Conservation (phyloP, 1,284 basidiomycete genomes). For the Tilletia caries region DNA sequence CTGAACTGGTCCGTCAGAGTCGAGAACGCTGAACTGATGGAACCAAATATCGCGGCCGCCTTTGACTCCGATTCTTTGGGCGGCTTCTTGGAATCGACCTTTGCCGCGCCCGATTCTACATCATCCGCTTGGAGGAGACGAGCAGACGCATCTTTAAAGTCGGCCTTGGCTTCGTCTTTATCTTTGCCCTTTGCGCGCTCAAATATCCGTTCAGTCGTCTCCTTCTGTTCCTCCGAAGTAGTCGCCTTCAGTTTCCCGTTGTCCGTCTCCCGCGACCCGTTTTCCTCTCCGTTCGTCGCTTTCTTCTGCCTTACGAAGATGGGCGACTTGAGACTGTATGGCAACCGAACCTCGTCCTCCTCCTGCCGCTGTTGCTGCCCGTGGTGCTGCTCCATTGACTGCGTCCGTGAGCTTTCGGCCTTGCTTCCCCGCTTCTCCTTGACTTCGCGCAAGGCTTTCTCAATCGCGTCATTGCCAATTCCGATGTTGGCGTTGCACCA, state of each 20-base stretch:
- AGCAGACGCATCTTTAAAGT: too few relatives aligned
- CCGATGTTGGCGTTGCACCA: constrained; percentile 68
- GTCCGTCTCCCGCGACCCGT: neutral
- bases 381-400: neutral
- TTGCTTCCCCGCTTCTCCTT: constrained; percentile 6
- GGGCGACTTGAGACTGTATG: constrained; percentile 46
- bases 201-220: constrained; percentile 7
- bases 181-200: constrained; percentile 14
- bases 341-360: constrained; percentile 15
- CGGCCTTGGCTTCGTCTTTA: too few relatives aligned
- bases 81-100: constrained; percentile 56
- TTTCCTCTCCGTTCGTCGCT: neutral
- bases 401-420: neutral
- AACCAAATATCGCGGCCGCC: constrained; percentile 21
- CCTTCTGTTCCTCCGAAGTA: constrained; percentile 18
- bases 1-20: constrained; percentile 66
- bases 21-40: constrained; percentile 9
- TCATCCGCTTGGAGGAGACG: neutral
- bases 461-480: constrained; percentile 48
- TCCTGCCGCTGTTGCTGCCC: constrained; percentile 11
- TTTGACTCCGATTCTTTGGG: constrained; percentile 35
- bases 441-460: constrained; percentile 39
- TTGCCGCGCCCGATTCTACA: neutral
- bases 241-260: neutral
- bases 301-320: constrained; percentile 40